Evolutionary conservation across 495 filamentous ascomycete species (phyloP), one percentile per base, ranked within the genome.

Genomic region (Thozetella sp.): DNA sequence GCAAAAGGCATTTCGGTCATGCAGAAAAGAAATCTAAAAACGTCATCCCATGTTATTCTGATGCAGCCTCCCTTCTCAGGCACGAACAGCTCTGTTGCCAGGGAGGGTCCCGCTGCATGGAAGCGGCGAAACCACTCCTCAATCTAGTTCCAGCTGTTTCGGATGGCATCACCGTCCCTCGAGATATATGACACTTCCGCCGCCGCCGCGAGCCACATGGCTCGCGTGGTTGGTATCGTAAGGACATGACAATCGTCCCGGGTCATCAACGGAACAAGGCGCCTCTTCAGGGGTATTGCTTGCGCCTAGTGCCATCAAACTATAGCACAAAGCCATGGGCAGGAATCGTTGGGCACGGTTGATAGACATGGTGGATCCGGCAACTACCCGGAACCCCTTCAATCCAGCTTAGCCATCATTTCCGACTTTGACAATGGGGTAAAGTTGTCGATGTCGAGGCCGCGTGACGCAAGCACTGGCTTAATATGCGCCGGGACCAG

Each of bases 341-440:
- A 19, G 6, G 22, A 50, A 19, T n/a, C 51, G 24, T 19, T 45
- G 54, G 54, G 34, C 12, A 56, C 46, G 37, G 54, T 48, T 15
- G 43, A 48, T 48, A 48, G 43, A 48, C 43, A 48, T 10, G n/a
- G 43, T 48, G n/a, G 43, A 48, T 15, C 12, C 20, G 43, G 43
- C 20, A 48, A n/a, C 54, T 51, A 56, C 25, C 13, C 57, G 22
- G 40, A 10, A 46, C 17, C 51, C 43, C 43, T 58, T 96, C 92
- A 99, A 78, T 99, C 95, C 76, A 99, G 83, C 72, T 93, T 92
- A 46, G 95, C 95, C 84, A 96, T 90, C 95, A 99, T 99, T 69
- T 98, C 92, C 59, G 93, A 88, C 79, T 92, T 95, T 53, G 88
- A 74, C 77, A 98, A 84, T 15, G 95, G 95, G 63, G 84, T 90